phyloP scores from a whole-genome alignment of 2,329 filamentous ascomycete species.

The Aspergillus sojae region DNA sequence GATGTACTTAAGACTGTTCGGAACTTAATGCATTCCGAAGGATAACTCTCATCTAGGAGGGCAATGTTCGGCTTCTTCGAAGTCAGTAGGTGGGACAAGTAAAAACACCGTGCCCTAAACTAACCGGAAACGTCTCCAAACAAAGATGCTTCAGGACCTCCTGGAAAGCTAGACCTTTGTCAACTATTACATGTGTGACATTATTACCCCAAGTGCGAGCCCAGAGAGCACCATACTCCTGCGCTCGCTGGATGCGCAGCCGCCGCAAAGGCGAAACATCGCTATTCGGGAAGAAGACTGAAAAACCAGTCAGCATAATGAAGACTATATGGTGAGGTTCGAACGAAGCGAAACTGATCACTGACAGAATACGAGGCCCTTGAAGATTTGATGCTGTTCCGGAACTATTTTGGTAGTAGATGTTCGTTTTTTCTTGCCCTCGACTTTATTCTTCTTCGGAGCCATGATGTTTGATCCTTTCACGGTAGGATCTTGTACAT shows the following conservation, averaged over 20 bases:
- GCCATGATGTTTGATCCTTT: conserved; percentile 18
- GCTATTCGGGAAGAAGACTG: conserved; percentile 78
- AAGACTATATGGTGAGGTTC: background rate
- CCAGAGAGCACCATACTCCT: conserved; percentile 76
- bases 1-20: conserved; percentile 60
- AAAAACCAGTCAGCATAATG: background rate
- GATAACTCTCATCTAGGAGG: conserved; percentile 71
- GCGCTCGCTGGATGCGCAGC: conserved; percentile 72
- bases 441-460: conserved; percentile 17
- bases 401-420: conserved; percentile 51
- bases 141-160: conserved; percentile 64
- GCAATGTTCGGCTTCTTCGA: conserved; percentile 29
- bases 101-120: conserved; percentile 21
- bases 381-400: conserved; percentile 61
- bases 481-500: background rate
- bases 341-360: conserved; percentile 1
- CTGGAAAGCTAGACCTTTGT: conserved; percentile 66
- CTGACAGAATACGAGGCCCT: conserved; percentile 61
- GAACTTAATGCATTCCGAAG: conserved; percentile 68
- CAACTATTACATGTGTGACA: conserved; percentile 80
- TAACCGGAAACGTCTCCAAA: conserved; percentile 50
- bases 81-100: conserved; percentile 18
- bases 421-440: conserved; percentile 33
- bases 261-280: conserved; percentile 69
- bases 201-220: conserved; percentile 55